These are phyloP conservation scores for Nitzschia sp. DNA, from an alignment of 108 stramenopile genomes.

Conservation along the genomic window DNA sequence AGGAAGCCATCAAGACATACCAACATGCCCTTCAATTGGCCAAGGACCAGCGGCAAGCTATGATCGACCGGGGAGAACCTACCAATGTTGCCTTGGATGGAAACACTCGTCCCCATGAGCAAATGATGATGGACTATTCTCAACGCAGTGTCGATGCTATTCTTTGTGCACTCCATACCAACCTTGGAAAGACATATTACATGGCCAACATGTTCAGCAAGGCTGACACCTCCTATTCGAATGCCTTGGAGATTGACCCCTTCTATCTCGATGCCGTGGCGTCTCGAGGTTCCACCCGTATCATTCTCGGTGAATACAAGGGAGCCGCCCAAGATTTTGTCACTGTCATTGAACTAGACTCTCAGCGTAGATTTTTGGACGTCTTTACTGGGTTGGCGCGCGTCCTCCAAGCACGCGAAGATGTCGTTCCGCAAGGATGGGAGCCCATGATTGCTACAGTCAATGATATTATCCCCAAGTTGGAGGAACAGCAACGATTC, in stretches of 20 bases:
- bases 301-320: constrained; percentile 73
- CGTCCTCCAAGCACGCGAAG: constrained; percentile 65
- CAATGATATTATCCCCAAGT: constrained; percentile 38
- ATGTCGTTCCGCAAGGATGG: constrained; percentile 62
- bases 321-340: constrained; percentile 61
- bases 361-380: constrained; percentile 49
- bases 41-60: constrained; percentile 19
- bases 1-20: constrained; percentile 64
- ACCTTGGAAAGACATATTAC: constrained; percentile 65
- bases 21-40: constrained; percentile 42
- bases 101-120: constrained; percentile 39
- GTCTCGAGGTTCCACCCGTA: constrained; percentile 53
- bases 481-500: constrained; percentile 30
- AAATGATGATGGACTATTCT: constrained; percentile 52
- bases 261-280: constrained; percentile 64
- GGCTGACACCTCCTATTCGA: constrained; percentile 57
- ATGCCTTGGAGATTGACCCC: constrained; percentile 55
- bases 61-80: constrained; percentile 25
- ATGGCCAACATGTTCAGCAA: constrained; percentile 86
- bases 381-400: constrained; percentile 65
- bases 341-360: constrained; percentile 54
- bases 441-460: constrained; percentile 39
- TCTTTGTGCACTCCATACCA: constrained; percentile 53
- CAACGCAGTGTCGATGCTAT: constrained; percentile 63
- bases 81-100: constrained; percentile 10